Conservation (phyloP, 1,284 basidiomycete species). For the Neonothopanus nambi region DNA sequence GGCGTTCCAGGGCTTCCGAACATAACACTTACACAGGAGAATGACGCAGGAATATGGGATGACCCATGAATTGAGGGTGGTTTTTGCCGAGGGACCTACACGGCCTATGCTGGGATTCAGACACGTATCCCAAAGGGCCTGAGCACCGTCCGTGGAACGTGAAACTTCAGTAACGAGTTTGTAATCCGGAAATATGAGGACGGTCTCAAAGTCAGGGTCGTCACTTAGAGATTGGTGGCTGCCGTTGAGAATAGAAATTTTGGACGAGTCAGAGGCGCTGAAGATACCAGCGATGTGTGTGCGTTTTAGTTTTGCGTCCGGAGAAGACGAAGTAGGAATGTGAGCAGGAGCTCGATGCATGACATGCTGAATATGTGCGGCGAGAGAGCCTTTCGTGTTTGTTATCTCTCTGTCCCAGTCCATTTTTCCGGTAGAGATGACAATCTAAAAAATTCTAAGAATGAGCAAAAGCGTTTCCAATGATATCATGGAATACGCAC, state of each 20-base stretch:
- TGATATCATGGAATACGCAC: constrained; percentile 32
- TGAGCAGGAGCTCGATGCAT: constrained; percentile 24
- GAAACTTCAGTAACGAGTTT: constrained; percentile 75
- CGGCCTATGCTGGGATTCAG: constrained; percentile 56
- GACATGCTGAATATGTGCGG: constrained; percentile 56
- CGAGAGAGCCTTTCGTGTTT: constrained; percentile 64
- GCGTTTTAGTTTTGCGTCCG: constrained; percentile 25
- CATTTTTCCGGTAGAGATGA: constrained; percentile 86
- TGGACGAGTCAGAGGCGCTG: constrained; percentile 49
- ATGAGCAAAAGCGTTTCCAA: constrained; percentile 11
- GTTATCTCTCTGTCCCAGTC: constrained; percentile 85
- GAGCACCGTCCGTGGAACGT: constrained; percentile 63
- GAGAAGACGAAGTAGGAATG: constrained; percentile 20
- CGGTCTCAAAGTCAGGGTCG: constrained; percentile 64
- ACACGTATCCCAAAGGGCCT: constrained; percentile 63
- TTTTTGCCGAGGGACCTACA: constrained; percentile 42
- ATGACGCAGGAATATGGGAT: constrained; percentile 77
- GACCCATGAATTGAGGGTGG: constrained; percentile 64
- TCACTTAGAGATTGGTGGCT: constrained; percentile 70
- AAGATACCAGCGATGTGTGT: constrained; percentile 55
- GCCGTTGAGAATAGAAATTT: constrained; percentile 78
- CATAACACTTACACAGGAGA: constrained; percentile 69
- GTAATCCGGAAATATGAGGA: constrained; percentile 90
- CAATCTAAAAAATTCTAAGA: constrained; percentile 45
- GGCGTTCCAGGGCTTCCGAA: too few species aligned